Base-by-base conservation (phyloP, 306 rosid genomes). In the Carpinus fangiana region DNA sequence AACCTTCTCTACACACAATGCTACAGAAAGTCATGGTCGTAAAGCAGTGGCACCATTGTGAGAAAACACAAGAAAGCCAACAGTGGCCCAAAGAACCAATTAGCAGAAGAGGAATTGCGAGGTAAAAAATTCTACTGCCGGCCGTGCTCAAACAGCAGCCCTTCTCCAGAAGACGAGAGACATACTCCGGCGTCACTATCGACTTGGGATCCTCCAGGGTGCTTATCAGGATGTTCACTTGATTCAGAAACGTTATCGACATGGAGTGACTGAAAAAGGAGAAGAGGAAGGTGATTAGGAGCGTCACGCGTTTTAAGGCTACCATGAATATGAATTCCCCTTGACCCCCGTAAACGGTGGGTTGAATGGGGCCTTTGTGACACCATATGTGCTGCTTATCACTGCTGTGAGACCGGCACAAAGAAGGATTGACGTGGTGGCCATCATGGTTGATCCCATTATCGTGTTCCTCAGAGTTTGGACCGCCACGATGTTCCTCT, bases 251-350 rank as follows among this genome's bases (percentile, higher is more conserved):
- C 53, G 87, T 64, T 57, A 88, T 88, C 41, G 91, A 88, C 61
- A 88, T 84, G 2, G 91, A 85, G 81, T 85, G 91, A 62, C 89
- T 80, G 67, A 83, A 77, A 81, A 85, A 88, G 0, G 91, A 83
- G 79, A 88, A 81, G 16, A 88, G 82, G 59, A 85, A 88, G 9
- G 83, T 74, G 3, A 87, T 82, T 50, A 85, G 89, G 3, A 88
- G 77, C 3, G 82, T 76, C 18, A 81, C 91, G 82, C 85, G 80
- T 52, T 85, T 88, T 12, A 88, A 74, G 1, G 82, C 82, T 18
- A 88, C 73, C 89, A 88, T 88, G 89, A 88, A 85, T 20, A 88
- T 88, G 89, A 88, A 85, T 20, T 88, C 91, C 5, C 91, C 91
- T 70, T 82, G 89, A 4, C 86, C 91, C 41, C 91, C 89, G 13